Evolutionary conservation across 345 rosid species (phyloP).

Genomic region (Cardamine occulta): DNA sequence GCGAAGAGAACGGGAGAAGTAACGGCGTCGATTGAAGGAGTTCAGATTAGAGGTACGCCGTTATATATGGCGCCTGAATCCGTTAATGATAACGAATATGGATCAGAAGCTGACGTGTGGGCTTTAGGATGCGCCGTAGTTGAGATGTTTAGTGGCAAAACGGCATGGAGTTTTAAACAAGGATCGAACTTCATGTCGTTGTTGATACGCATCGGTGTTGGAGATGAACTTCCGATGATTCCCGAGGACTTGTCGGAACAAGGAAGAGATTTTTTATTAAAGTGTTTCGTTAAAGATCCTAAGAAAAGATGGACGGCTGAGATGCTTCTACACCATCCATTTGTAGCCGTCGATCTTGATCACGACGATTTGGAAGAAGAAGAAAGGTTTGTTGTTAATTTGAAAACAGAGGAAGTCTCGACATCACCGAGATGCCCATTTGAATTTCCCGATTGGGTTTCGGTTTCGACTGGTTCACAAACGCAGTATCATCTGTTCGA

Average conservation of each 20-base stretch:
- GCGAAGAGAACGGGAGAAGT: conserved; percentile 51
- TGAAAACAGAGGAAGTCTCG: conserved; percentile 31
- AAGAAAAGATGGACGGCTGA: conserved; percentile 68
- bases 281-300: conserved; percentile 67
- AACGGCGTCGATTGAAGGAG: conserved; percentile 22
- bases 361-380: conserved; percentile 20
- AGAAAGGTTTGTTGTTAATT: neutral
- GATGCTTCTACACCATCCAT: conserved; percentile 78
- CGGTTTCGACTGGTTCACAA: conserved; percentile 34
- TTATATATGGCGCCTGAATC: conserved; percentile 84
- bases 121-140: conserved; percentile 76
- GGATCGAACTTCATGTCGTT: conserved; percentile 47
- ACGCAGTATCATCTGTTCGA: conserved; percentile 10
- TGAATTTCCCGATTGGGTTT: conserved; percentile 52
- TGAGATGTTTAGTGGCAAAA: conserved; percentile 77
- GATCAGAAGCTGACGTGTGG: conserved; percentile 84
- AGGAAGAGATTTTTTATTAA: conserved; percentile 70
- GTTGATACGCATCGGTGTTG: conserved; percentile 61
- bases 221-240: conserved; percentile 60
- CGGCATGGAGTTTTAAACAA: conserved; percentile 57
- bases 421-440: conserved; percentile 60
- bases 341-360: conserved; percentile 46
- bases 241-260: conserved; percentile 63
- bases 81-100: conserved; percentile 57
- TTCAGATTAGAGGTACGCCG: conserved; percentile 72